Percentiles rank a stretch among this genome's conserved stretches.
These are phyloP conservation scores for Camellia sinensis DNA, from an alignment of 148 eudicot genomes.

Conservation along the genomic window DNA sequence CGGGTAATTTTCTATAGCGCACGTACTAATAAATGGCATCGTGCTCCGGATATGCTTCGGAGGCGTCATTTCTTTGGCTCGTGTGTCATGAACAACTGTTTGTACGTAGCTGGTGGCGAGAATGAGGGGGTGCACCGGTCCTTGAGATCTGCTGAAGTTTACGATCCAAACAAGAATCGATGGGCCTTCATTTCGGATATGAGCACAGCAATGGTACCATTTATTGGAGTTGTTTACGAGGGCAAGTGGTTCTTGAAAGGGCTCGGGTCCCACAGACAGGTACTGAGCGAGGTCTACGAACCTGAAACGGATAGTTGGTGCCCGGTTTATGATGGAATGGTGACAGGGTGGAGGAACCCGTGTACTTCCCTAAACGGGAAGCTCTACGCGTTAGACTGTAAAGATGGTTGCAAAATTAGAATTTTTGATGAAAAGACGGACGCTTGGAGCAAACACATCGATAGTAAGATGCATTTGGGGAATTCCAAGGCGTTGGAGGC, in stretches of 20 bases:
- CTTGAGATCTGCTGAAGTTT: constrained; percentile 79
- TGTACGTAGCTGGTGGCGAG: constrained; percentile 96
- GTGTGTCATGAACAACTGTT: constrained; percentile 86
- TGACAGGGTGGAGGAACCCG: constrained; percentile 88
- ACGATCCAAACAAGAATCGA: constrained; percentile 74
- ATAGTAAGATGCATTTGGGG: constrained; percentile 75
- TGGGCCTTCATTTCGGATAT: constrained; percentile 84
- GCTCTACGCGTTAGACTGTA: constrained; percentile 82
- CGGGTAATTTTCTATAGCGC: constrained; percentile 88
- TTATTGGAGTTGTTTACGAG: constrained; percentile 79
- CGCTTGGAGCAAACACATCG: constrained; percentile 77
- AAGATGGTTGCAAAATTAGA: constrained; percentile 83
- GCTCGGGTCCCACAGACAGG: constrained; percentile 76
- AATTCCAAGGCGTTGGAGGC: constrained; percentile 78
- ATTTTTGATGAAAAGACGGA: constrained; percentile 66
- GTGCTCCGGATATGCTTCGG: constrained; percentile 93
- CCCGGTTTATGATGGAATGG: constrained; percentile 75
- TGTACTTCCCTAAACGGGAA: constrained; percentile 58
- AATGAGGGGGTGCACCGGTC: constrained; percentile 76
- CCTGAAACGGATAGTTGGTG: constrained; percentile 71
- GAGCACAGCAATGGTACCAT: constrained; percentile 90
- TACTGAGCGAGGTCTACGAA: constrained; percentile 73
- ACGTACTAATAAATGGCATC: constrained; percentile 89
- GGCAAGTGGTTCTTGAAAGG: constrained; percentile 95
- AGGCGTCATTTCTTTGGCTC: constrained; percentile 82